Evolutionary conservation across 176 grass and related monocot genomes (phyloP), one percentile per base, ranked within the genome.

Genomic region (Aegilops umbellulata): DNA sequence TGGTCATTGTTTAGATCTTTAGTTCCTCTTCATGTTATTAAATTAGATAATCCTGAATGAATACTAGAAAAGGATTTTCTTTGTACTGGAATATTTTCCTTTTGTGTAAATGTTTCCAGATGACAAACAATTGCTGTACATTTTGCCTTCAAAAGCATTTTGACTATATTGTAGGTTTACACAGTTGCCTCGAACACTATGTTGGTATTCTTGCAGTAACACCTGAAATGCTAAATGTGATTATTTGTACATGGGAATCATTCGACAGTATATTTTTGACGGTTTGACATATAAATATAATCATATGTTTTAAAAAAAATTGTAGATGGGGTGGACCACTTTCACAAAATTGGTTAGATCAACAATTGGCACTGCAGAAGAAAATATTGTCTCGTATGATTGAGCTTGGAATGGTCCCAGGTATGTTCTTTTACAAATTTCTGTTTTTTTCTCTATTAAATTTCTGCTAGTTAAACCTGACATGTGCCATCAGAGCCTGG

Each of bases 311-410:
- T 3, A 42, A 81, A 42, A 42, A 42, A 24, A 22, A 53, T 60
- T 70, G 91, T 88, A 98, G 95, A 44, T 98, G 95, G 95, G 95
- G 95, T 87, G 95, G 95, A 65, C 95, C 93, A 29, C 90, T 98
- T 75, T 92, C 95, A 76, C 83, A 93, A 87, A 94, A 91, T 87
- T 98, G 95, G 95, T 77, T 98, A 63, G 78, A 94, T 80, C 87
- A 95, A 66, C 95, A 98, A 92, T 73, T 93, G 68, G 80, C 77
- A 51, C 67, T 98, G 38, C 91, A 98, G 65, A 98, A 94, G 83
- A 86, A 86, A 78, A 89, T 92, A 60, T 65, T 95, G 27, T 92
- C 86, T 77, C 91, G 90, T 80, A 98, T 98, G 93, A 83, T 94
- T 68, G 90, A 95, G 30, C 92, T 98, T 81, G 95, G 95, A 80